Conservation (phyloP, 768 basidiomycete genomes). For the Trametes cubensis region DNA sequence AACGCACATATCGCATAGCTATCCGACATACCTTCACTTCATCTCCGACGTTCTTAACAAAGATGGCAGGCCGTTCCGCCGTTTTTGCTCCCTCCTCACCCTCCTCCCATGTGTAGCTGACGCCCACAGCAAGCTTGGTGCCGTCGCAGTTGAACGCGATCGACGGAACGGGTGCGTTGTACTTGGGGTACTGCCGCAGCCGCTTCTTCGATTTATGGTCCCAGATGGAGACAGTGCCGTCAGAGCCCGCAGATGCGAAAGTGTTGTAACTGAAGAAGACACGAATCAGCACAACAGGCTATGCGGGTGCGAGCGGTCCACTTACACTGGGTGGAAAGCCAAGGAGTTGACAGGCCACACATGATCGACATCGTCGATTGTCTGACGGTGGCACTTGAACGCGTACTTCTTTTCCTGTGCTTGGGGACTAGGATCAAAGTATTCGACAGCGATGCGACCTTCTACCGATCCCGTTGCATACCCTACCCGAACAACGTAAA, state of each 20-base stretch:
- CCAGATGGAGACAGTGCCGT: constrained; percentile 94
- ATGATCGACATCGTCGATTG: constrained; percentile 88
- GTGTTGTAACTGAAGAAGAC: constrained; percentile 73
- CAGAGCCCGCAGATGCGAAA: constrained; percentile 94
- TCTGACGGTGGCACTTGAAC: constrained; percentile 95
- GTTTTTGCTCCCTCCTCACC: constrained; percentile 73
- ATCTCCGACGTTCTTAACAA: constrained; percentile 67
- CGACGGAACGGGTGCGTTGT: constrained; percentile 70
- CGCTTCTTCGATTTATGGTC: constrained; percentile 97
- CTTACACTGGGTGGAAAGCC: constrained; percentile 88
- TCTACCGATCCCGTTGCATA: constrained; percentile 94
- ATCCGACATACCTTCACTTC: constrained; percentile 66
- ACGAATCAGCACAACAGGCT: not conserved
- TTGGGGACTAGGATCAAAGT: constrained; percentile 81
- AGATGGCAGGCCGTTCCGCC: constrained; percentile 62
- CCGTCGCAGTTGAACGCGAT: constrained; percentile 86
- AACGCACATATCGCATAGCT: not conserved
- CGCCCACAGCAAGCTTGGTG: constrained; percentile 77
- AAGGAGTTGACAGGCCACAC: constrained; percentile 97
- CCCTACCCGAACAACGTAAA: constrained; percentile 41
- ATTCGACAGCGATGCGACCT: constrained; percentile 96
- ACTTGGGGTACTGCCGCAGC: constrained; percentile 86
- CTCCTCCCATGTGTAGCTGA: constrained; percentile 90
- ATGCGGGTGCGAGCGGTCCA: constrained; percentile 1
- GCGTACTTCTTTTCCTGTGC: constrained; percentile 91